These are phyloP conservation scores for Aegilops bicornis DNA, from an alignment of 176 grass and related monocot genomes.

Conservation along the genomic window DNA sequence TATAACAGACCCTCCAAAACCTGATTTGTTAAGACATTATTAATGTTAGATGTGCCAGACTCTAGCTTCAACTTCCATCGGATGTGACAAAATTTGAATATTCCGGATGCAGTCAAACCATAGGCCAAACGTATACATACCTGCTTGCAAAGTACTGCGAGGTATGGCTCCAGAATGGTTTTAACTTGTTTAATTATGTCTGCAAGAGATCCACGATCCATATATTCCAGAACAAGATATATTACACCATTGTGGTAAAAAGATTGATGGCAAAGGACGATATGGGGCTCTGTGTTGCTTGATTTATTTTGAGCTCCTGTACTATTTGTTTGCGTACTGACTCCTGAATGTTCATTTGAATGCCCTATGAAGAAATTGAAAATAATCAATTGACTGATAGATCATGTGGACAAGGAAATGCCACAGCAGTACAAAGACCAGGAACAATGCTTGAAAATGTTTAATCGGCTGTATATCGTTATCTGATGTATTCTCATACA, in stretches of 20 bases:
- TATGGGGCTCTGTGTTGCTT: conserved; percentile 66
- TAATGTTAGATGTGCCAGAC: too few species aligned
- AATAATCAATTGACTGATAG: too few species aligned
- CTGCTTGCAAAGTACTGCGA: conserved; percentile 95
- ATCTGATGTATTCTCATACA: not conserved
- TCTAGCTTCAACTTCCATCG: too few species aligned
- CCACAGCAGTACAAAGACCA: conserved; percentile 6
- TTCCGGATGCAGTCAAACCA: not conserved
- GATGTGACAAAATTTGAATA: too few species aligned
- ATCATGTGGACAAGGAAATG: not conserved
- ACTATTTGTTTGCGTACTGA: conserved; percentile 92
- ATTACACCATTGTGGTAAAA: conserved; percentile 99
- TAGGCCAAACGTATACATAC: conserved; percentile 21
- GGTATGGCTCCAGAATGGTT: conserved; percentile 95
- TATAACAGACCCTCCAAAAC: too few species aligned
- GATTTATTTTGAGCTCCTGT: conserved; percentile 99
- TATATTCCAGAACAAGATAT: conserved; percentile 97
- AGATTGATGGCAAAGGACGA: conserved; percentile 89
- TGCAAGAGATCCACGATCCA: conserved; percentile 90
- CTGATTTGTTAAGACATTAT: too few species aligned
- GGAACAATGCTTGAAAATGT: not conserved
- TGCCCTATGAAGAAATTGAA: conserved; percentile 42
- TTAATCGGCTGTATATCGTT: not conserved
- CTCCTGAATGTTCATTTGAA: conserved; percentile 99
- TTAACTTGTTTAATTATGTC: conserved; percentile 97